Evolutionary conservation across 441 rosid species (phyloP), one percentile per base, ranked within the genome.

Genomic region (Theobroma grandiflorum): DNA sequence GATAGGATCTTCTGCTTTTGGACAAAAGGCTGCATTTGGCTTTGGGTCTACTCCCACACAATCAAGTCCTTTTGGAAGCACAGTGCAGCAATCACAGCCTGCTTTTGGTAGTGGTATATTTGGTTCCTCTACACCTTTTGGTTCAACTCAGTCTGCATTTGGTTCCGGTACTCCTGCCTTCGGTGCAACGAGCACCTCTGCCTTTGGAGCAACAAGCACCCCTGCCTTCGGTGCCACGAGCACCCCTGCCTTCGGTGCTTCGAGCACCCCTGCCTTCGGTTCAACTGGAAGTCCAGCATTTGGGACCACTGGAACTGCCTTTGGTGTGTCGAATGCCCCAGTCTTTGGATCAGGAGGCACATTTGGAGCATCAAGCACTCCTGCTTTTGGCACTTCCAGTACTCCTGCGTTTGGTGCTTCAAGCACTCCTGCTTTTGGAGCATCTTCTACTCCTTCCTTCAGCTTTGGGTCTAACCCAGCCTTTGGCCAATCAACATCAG

Each of bases 31-130:
- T 84, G 87, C 88, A 55, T 94, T 94, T 83, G 95, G 96, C 76
- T 91, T 92, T 84, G 93, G 94, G 42, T 85, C 99, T 63, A 83
- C 89, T 50, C 78, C 91, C 40, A 83, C 90, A 75, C 98, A 87
- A 75, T 61, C 96, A 55, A 90, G 89, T 85, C 95, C 94, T 49
- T 94, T 96, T 38, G 98, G 98, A 87, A 88, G 87, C 87, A 84
- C 96, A 74, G 80, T 86, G 81, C 99, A 87, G 80, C 98, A 90
- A 84, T 88, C 98, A 75, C 98, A 96, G 84, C 90, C 97, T 81
- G 93, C 90, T 47, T 96, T 94, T 86, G 97, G 96, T 33, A 85
- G 84, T 86, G 83, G 84, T 80, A 66, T 87, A 67, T 95, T 97
- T 86, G 96, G 96, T 79, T 86, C 96, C 70, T 82, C 94, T 26